Evolutionary conservation across 1,284 basidiomycete genomes (phyloP), one percentile per base, ranked within the genome.

Genomic region (Cutaneotrichosporon curvatum): DNA sequence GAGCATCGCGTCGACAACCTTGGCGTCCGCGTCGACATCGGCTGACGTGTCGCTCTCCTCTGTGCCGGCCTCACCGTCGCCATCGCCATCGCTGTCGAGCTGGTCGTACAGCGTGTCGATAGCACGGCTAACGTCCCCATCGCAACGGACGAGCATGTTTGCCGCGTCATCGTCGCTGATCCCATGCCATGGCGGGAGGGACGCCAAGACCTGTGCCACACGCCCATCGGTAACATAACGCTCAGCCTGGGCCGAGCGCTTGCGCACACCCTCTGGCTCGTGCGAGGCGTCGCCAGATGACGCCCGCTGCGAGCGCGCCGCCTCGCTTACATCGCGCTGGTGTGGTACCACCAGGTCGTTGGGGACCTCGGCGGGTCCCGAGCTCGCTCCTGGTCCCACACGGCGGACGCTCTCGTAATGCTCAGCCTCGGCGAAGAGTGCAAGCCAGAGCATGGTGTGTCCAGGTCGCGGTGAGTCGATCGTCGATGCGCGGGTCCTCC

Each of bases 351-450:
- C 64, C 10, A 60, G 48, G 3, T 35, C 35, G 45, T 69, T 64
- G 34, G 67, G 63, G 4, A 69, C 48, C 30, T 63, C 61, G 19
- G 67, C 63, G 9, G 64, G 60, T 20, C 67, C 64, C n/a, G 59
- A 58, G 19, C 37, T 37, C 11, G 42, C 20, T 8, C 59, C 51
- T 20, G 61, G 61, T 10, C 59, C 62, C 36, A 57, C 57, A 23
- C 40, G 38, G 1, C 65, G 55, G 14, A 69, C 51, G 20, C 58
- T 61, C 48, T 69, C 61, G 40, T 65, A 69, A 41, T 69, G 67
- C 48, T 67, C 67, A 0, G 65, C 65, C 38, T 65, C 58, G 35
- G 64, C 62, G 53, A 69, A 67, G 12, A 67, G 55, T 6, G 65
- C 65, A 10, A 69, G 57, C 67, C 67, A 69, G 5, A 69, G 55